Conservation (phyloP, 257 asterid species). For the Anisodus tanguticus region DNA sequence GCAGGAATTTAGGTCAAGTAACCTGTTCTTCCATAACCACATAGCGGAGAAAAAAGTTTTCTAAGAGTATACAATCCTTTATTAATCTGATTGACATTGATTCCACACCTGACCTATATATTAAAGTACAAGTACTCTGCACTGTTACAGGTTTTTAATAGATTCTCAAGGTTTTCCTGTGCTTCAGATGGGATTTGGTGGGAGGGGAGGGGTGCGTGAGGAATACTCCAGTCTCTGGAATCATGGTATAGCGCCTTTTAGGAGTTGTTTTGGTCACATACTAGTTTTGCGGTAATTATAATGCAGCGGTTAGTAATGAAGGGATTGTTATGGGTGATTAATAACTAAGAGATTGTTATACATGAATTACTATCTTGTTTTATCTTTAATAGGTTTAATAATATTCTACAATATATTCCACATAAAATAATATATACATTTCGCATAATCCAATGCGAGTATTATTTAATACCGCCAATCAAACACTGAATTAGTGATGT, state of each 20-base stretch:
- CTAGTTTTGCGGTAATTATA: neutral
- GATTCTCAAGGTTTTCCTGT: neutral
- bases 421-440: neutral
- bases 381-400: neutral
- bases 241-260: neutral
- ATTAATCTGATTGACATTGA: conserved; percentile 7
- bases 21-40: neutral
- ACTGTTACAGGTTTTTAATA: neutral
- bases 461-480: neutral
- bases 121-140: neutral
- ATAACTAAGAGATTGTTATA: neutral
- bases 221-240: neutral
- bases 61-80: neutral
- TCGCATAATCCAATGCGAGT: neutral
- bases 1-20: neutral
- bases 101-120: neutral
- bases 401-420: neutral
- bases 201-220: neutral
- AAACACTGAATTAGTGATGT: neutral
- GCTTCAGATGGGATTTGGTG: neutral
- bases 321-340: neutral
- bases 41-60: neutral
- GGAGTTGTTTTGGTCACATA: neutral
- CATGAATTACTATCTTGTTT: neutral
- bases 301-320: neutral